Base-by-base conservation (phyloP, 257 asterid genomes). In the Scutellaria barbata region DNA sequence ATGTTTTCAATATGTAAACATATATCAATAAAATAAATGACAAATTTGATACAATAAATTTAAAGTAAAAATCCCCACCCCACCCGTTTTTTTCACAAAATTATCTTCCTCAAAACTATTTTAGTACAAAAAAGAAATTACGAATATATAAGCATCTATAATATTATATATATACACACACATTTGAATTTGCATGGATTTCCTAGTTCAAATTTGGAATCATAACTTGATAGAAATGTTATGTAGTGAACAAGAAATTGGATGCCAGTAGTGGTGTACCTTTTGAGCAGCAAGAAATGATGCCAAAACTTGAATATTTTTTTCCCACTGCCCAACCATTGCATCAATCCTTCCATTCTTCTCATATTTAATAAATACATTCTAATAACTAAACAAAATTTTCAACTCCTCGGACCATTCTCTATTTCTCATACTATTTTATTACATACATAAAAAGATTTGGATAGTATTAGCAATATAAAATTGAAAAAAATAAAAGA, bases 201-300 rank as follows among this genome's bases (percentile, higher is more conserved):
- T 69, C 13, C 35, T 46, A 64, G 53, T 83, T 81, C 86, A 74
- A 81, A 65, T 39, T 61, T 48, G 16, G 73, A 76, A 85, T 85
- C 54, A 82, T 80, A 50, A 74, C 46, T 60, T 33, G 11, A 43
- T 76, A 66, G 80, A 82, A 82, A 66, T 73, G 7, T 39, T 11
- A 5, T 42, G 46, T 14, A 56, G 42, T 50, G 11, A 54, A 42
- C 22, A 30, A 52, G 68, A 75, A 76, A 37, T 58, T 74, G 63
- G 71, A 54, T 41, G 65, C 46, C 48, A 40, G 63, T 81, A 69
- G 78, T 76, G 80, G 74, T 60, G 22, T 83, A 43, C 79, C 80
- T 80, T 81, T 66, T 76, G 69, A 59, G 78, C 80, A 75, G 42
- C 80, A 81, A 63, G 35, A 80, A 80, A 80, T 82, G 75, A 84